phyloP scores from a whole-genome alignment of 2,329 filamentous ascomycete genomes.

The Alternaria sp. region DNA sequence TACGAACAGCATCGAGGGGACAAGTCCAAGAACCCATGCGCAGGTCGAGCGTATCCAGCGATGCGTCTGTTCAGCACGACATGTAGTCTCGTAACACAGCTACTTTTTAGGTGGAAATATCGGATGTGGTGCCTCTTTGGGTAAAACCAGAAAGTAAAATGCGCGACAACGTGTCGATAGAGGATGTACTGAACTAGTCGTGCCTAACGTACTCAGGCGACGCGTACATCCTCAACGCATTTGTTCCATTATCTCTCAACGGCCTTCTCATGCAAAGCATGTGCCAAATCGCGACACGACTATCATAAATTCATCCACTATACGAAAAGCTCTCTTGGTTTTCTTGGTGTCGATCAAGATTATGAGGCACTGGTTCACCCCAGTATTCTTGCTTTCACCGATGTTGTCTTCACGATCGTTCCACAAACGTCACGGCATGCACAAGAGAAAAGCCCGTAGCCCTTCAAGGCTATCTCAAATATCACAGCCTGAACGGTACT shows the following conservation, averaged over 20 bases:
- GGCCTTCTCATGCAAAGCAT: neutral
- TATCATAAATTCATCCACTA: neutral
- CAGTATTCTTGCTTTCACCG: neutral
- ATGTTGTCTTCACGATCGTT: neutral
- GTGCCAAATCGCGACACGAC: neutral
- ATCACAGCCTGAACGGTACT: neutral
- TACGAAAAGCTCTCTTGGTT: neutral
- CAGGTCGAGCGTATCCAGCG: neutral
- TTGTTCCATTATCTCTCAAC: neutral
- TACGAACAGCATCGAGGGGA: neutral
- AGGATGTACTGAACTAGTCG: neutral
- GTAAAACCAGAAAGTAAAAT: neutral
- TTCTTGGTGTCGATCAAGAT: neutral
- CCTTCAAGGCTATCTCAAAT: neutral
- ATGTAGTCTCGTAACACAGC: neutral
- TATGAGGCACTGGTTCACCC: neutral
- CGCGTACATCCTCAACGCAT: neutral
- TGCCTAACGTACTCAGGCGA: neutral
- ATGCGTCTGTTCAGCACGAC: neutral
- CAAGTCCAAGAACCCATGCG: neutral
- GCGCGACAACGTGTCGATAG: neutral
- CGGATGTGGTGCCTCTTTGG: neutral
- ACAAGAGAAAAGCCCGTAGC: neutral
- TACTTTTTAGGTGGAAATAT: neutral
- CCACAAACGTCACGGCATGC: conserved; percentile 5